These are phyloP conservation scores for Fusarium sp. DNA, from an alignment of 2,329 filamentous ascomycete species.

Conservation along the genomic window DNA sequence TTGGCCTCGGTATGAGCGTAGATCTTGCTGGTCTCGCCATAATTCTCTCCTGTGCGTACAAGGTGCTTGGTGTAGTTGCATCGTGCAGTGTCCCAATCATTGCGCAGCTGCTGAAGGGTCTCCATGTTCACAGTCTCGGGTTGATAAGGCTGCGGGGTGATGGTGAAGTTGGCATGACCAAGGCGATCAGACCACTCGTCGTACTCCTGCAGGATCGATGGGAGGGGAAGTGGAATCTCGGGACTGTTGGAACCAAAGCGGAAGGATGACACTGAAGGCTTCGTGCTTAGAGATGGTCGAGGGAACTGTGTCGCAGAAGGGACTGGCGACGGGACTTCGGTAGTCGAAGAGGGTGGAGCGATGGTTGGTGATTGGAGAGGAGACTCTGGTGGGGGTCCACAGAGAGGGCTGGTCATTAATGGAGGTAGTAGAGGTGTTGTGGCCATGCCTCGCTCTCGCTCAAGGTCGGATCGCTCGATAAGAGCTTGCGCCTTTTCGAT, in stretches of 20 bases:
- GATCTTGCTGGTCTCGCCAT: slow-evolving; percentile 88
- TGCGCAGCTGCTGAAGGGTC: slow-evolving; percentile 71
- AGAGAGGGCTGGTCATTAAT: slow-evolving; percentile 72
- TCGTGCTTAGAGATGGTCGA: slow-evolving; percentile 77
- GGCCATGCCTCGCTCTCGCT: slow-evolving; percentile 70
- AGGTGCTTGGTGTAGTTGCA: slow-evolving; percentile 91
- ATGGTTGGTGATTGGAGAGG: slow-evolving; percentile 89
- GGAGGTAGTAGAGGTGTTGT: slow-evolving; percentile 89
- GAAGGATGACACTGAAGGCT: slow-evolving; percentile 83
- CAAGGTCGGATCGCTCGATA: slow-evolving; percentile 62
- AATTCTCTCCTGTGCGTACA: slow-evolving; percentile 88
- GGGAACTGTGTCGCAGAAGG: slow-evolving; percentile 61
- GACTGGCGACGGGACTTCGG: slow-evolving; percentile 54
- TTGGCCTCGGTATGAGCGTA: slow-evolving; percentile 89
- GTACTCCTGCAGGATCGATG: slow-evolving; percentile 73
- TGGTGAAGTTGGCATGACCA: slow-evolving; percentile 94
- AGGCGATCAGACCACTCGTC: slow-evolving; percentile 88
- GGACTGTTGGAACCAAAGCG: slow-evolving; percentile 71
- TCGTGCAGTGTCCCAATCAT: slow-evolving; percentile 85
- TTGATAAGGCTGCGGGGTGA: slow-evolving; percentile 82
- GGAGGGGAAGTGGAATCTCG: slow-evolving; percentile 66
- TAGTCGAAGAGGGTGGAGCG: slow-evolving; percentile 63
- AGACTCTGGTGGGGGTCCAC: slow-evolving; percentile 73
- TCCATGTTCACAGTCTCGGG: slow-evolving; percentile 72
- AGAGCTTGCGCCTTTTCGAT: slow-evolving; percentile 42